phyloP scores from a whole-genome alignment of 148 eudicot species.

The Dianthus caryophyllus region DNA sequence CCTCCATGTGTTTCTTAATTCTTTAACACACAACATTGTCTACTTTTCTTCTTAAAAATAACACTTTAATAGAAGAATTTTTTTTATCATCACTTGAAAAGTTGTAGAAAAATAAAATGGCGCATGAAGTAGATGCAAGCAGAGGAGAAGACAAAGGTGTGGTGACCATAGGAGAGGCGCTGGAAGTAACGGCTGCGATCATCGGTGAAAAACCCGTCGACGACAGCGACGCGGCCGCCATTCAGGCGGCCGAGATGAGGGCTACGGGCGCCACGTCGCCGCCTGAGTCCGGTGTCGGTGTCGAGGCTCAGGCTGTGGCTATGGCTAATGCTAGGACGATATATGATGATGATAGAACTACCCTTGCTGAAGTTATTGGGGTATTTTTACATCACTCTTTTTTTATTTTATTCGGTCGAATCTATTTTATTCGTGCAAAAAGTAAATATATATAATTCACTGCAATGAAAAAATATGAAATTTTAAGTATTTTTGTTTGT shows the following conservation, averaged over 20 bases:
- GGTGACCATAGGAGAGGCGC: conserved; percentile 63
- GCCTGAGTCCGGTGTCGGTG: conserved; percentile 36
- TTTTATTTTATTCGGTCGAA: not conserved
- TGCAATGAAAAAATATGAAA: too few relatives aligned
- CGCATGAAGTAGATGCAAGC: conserved; percentile 12
- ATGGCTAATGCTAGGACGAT: conserved; percentile 31
- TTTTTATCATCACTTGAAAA: too few relatives aligned
- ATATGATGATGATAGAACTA: conserved; percentile 36
- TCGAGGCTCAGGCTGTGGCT: conserved; percentile 57
- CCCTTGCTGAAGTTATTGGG: conserved; percentile 44
- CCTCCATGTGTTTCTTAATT: not conserved
- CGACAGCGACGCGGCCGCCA: conserved; percentile 68
- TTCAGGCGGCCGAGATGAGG: conserved; percentile 68
- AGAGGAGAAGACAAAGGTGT: conserved; percentile 10
- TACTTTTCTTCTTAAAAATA: too few relatives aligned
- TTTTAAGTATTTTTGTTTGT: too few relatives aligned
- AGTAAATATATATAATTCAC: too few relatives aligned
- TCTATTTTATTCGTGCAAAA: too few relatives aligned
- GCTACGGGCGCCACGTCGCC: conserved; percentile 39
- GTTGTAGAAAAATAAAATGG: too few relatives aligned
- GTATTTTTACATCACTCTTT: conserved; percentile 17
- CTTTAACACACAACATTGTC: too few relatives aligned
- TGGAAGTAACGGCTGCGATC: conserved; percentile 43
- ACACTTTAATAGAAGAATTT: too few relatives aligned
- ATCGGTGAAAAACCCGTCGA: conserved; percentile 60